Evolutionary conservation across 2,329 filamentous ascomycete genomes (phyloP).

Genomic region (Chrysoporthe puriensis): DNA sequence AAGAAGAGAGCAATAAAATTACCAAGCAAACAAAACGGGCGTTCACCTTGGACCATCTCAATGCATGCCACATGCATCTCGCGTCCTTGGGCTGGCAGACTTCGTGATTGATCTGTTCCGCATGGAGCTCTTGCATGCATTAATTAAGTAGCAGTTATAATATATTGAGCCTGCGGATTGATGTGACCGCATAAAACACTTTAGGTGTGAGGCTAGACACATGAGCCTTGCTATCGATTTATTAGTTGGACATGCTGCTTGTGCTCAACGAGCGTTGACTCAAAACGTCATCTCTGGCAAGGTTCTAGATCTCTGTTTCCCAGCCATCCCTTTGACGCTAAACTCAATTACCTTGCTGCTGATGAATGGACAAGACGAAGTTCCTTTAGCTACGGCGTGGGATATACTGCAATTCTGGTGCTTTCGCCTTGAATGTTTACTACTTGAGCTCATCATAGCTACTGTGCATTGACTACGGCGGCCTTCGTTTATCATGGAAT

Average conservation of each 20-base stretch:
- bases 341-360: background rate
- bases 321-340: background rate
- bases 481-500: background rate
- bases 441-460: background rate
- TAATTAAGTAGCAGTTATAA: too few species aligned
- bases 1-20: background rate
- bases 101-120: background rate
- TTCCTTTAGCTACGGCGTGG: background rate
- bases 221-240: background rate
- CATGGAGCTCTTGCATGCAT: background rate
- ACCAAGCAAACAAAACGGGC: background rate
- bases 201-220: background rate
- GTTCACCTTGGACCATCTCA: background rate
- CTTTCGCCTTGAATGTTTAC: background rate
- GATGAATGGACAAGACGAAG: background rate
- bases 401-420: background rate
- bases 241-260: background rate
- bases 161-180: background rate
- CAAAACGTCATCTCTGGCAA: background rate
- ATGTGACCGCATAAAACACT: background rate
- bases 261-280: background rate
- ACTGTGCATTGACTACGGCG: background rate
- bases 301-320: background rate
- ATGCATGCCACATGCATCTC: background rate
- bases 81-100: background rate